Evolutionary conservation across 1,284 basidiomycete species (phyloP).

Genomic region (Lentinus polychrous): DNA sequence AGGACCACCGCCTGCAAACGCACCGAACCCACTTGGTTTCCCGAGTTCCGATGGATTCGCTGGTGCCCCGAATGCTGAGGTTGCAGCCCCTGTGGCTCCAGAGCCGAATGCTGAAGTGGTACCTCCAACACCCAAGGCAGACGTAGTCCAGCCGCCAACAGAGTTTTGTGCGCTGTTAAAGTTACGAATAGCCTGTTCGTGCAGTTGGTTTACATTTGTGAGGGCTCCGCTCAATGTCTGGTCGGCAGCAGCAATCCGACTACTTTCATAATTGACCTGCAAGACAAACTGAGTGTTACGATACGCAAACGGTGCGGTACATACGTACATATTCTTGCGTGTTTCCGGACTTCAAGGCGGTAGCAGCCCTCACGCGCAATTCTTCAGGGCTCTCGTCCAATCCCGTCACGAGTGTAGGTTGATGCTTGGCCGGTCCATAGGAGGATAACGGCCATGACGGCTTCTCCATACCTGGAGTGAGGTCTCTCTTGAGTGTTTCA

Average conservation of each 20-base stretch:
- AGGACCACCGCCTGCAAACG: slow-evolving; percentile 12
- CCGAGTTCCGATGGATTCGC: slow-evolving; percentile 33
- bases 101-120: slow-evolving; percentile 11
- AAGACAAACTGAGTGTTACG: not conserved
- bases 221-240: slow-evolving; percentile 38
- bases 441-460: slow-evolving; percentile 81
- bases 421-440: slow-evolving; percentile 74
- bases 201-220: slow-evolving; percentile 40
- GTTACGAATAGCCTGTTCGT: slow-evolving; percentile 38
- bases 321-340: slow-evolving; percentile 62
- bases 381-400: slow-evolving; percentile 82
- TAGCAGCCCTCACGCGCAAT: slow-evolving; percentile 61
- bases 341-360: slow-evolving; percentile 52
- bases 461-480: slow-evolving; percentile 54
- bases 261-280: slow-evolving; percentile 52
- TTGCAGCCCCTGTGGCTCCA: slow-evolving; percentile 4
- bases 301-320: slow-evolving; percentile 6
- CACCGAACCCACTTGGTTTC: slow-evolving; percentile 27
- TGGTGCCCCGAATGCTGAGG: slow-evolving; percentile 22
- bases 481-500: slow-evolving; percentile 55
- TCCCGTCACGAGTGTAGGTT: slow-evolving; percentile 61
- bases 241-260: slow-evolving; percentile 34
- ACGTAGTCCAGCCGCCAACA: slow-evolving; percentile 4
- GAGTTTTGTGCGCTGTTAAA: not conserved
- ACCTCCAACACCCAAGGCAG: slow-evolving; percentile 7